A percentile compares a stretch with the other conserved stretches of the same genome.
Conservation (phyloP, 805 yeast genomes). For the Suhomyces canberraensis region DNA sequence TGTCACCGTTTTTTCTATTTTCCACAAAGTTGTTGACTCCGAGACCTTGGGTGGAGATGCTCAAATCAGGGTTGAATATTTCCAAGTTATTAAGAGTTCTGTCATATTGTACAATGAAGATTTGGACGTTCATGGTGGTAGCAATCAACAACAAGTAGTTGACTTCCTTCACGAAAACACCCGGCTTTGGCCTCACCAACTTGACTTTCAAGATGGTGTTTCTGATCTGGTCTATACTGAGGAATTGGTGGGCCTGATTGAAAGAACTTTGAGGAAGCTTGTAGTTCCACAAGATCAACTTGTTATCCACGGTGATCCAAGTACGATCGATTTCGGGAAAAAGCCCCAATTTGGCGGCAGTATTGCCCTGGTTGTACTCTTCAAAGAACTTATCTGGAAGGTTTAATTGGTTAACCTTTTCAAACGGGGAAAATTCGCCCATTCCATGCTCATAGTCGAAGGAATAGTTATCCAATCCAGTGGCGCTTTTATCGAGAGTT, state of each 20-base stretch:
- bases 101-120: constrained; percentile 66
- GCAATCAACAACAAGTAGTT: constrained; percentile 70
- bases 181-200: constrained; percentile 76
- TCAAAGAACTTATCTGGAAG: constrained; percentile 81
- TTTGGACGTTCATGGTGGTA: constrained; percentile 74
- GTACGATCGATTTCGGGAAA: constrained; percentile 76
- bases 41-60: constrained; percentile 76
- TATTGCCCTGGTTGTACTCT: constrained; percentile 64
- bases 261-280: constrained; percentile 50
- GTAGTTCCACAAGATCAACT: constrained; percentile 82
- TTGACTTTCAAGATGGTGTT: constrained; percentile 75
- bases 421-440: constrained; percentile 70
- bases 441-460: constrained; percentile 44
- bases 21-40: constrained; percentile 61
- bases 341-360: constrained; percentile 74
- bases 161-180: constrained; percentile 76
- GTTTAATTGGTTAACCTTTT: constrained; percentile 60
- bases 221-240: constrained; percentile 76
- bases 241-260: constrained; percentile 51
- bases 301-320: constrained; percentile 83
- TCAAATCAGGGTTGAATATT: constrained; percentile 78
- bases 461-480: constrained; percentile 61
- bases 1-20: constrained; percentile 65
- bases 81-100: constrained; percentile 47
- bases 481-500: constrained; percentile 46